Percentiles rank a stretch among this genome's conserved stretches.
These are phyloP conservation scores for Cochlearia excelsa DNA, from an alignment of 345 rosid genomes.

Conservation along the genomic window DNA sequence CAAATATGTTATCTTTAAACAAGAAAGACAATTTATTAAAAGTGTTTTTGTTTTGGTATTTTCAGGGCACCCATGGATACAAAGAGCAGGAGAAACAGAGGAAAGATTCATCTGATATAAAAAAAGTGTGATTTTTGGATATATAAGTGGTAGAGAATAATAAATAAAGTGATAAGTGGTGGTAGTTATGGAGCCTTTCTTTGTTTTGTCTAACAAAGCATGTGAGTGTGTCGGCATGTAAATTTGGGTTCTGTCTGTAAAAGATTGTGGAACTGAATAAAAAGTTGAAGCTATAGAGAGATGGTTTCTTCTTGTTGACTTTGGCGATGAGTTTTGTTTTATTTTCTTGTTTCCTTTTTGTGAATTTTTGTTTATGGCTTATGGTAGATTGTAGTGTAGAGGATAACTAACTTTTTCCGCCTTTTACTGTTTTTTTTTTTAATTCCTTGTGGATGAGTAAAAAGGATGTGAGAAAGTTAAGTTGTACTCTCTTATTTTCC, in stretches of 20 bases:
- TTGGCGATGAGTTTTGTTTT: conserved; percentile 34
- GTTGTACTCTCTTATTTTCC: conserved; percentile 17
- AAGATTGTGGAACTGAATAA: too few relatives aligned
- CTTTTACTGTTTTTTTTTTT: conserved; percentile 30
- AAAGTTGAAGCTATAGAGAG: too few relatives aligned
- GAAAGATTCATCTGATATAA: conserved; percentile 30
- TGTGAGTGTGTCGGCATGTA: too few relatives aligned
- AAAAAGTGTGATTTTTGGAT: too few relatives aligned
- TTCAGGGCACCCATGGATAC: conserved; percentile 69
- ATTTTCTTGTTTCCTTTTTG: neutral
- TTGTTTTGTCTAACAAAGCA: too few relatives aligned
- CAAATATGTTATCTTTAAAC: too few relatives aligned
- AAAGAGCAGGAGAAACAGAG: conserved; percentile 47
- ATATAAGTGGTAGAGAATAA: neutral
- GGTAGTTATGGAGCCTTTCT: too few relatives aligned
- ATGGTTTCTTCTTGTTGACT: conserved; percentile 23
- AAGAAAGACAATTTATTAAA: too few relatives aligned
- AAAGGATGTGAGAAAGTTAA: conserved; percentile 26
- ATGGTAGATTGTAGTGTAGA: conserved; percentile 31
- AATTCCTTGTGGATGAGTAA: conserved; percentile 25
- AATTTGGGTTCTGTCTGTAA: too few relatives aligned
- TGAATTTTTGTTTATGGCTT: neutral
- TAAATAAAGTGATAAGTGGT: conserved; percentile 12
- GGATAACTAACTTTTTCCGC: conserved; percentile 38
- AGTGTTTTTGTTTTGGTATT: neutral